Base-by-base conservation (phyloP, 148 eudicot species). In the Silene conica region DNA sequence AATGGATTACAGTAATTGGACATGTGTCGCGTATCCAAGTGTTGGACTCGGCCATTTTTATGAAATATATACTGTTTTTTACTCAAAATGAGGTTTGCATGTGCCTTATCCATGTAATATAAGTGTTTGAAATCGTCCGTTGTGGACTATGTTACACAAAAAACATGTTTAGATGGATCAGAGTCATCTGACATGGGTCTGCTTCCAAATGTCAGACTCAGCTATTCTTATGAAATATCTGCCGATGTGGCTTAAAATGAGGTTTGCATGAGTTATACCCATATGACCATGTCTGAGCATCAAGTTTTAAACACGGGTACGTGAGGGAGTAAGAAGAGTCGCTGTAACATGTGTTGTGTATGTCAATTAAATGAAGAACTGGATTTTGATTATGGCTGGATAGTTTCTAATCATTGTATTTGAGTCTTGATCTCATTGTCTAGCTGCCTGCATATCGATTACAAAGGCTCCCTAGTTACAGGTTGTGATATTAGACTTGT, bases 321-420 rank as follows among this genome's bases (percentile, higher is more conserved):
- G 16, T 18, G 16, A 12, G 16, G 54, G 54, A 48, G 8, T 48
- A 10, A 48, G 54, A 48, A 48, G 54, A 48, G 54, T 48, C 54
- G 15, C 16, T 48, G 54, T 13, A 48, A 48, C 15, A 48, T 14
- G 8, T 11, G 15, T 13, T 48, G 3, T 34, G 41, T 34, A 63
- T 43, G 54, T 22, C 52, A 14, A 14, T 31, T 67, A 8, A 66
- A 9, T 43, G 26, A 67, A 67, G 70, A 67, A 67, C 26, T 43
- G 19, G 12, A 67, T 34, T 43, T 19, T 43, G 54, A 43, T 41
- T 43, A 18, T 43, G 52, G 70, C 23, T 67, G 16, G 5, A 43
- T 67, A 41, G 70, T 64, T 64, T 34, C n/a, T 28, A 64, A 31
- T 67, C 43, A 34, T 67, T 8, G 15, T 19, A 25, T 67, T 67